Evolutionary conservation across 2,329 filamentous ascomycete species (phyloP).

Genomic region (Hymenoscyphus infarciens): DNA sequence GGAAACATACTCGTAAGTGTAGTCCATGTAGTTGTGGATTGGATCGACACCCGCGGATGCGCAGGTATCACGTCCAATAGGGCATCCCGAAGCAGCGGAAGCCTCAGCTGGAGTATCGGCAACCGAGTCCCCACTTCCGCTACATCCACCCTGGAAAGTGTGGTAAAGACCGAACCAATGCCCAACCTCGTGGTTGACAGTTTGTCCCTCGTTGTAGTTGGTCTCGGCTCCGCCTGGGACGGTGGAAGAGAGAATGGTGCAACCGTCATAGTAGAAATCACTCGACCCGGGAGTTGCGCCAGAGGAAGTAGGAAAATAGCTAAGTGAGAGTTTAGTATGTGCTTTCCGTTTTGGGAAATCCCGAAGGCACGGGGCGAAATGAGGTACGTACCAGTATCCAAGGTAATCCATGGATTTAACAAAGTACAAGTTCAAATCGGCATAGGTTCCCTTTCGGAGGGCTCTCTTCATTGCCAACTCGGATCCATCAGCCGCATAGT

Average conservation of each 20-base stretch:
- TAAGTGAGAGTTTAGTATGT: neutral
- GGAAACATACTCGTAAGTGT: conserved; percentile 37
- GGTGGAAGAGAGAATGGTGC: conserved; percentile 38
- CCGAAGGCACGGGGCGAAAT: neutral
- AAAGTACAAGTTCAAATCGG: conserved; percentile 35
- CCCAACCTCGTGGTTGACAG: conserved; percentile 43
- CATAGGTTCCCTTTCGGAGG: conserved; percentile 40
- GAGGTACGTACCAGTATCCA: neutral
- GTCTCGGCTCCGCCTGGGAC: conserved; percentile 38
- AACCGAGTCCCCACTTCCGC: conserved; percentile 38
- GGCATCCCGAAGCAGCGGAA: conserved; percentile 37
- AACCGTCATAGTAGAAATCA: conserved; percentile 39
- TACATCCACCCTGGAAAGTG: conserved; percentile 44
- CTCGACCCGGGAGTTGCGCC: conserved; percentile 4
- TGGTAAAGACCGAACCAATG: conserved; percentile 49
- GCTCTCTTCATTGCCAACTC: conserved; percentile 44
- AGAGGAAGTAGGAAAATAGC: neutral
- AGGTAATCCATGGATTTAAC: conserved; percentile 13
- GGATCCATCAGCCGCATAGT: conserved; percentile 33
- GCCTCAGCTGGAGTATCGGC: conserved; percentile 41
- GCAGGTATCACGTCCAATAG: conserved; percentile 38
- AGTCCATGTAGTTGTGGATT: conserved; percentile 38
- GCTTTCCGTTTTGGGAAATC: neutral
- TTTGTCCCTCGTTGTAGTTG: conserved; percentile 39
- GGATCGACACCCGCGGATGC: conserved; percentile 27